Percentiles rank a stretch among this genome's conserved stretches.
Conservation (phyloP, 192 early-diverging fungal genomes). For the Coemansia interrupta region DNA sequence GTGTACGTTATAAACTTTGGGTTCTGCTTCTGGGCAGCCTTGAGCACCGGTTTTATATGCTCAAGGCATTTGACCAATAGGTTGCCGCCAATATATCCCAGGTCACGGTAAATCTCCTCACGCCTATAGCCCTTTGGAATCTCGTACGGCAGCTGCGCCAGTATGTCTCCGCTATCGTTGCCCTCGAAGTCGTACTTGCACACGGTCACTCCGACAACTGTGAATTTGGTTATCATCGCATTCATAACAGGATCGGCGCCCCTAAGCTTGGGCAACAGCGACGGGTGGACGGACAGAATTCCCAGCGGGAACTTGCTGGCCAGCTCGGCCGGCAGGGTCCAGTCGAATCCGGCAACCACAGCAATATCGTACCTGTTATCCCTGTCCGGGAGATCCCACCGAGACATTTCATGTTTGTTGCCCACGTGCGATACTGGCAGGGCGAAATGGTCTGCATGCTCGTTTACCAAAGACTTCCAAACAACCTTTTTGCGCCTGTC, state of each 20-base stretch:
- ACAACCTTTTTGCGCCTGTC: too few relatives aligned
- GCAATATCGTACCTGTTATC: background rate
- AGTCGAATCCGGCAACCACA: background rate
- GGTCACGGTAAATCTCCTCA: background rate
- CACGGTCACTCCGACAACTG: conserved; percentile 82
- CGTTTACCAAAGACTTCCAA: too few relatives aligned
- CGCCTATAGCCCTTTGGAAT: background rate
- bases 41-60: conserved; percentile 27
- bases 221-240: conserved; percentile 70
- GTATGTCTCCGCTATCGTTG: conserved; percentile 76
- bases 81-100: conserved; percentile 9
- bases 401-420: background rate
- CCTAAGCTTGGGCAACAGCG: conserved; percentile 82
- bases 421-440: background rate
- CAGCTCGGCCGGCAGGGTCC: conserved; percentile 17
- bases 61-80: conserved; percentile 14
- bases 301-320: conserved; percentile 60
- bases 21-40: conserved; percentile 60
- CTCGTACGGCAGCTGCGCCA: conserved; percentile 55
- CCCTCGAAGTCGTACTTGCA: conserved; percentile 62
- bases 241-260: conserved; percentile 82
- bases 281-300: conserved; percentile 81
- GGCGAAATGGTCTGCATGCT: too few relatives aligned
- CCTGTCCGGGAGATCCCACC: background rate
- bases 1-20: conserved; percentile 58